Evolutionary conservation across 257 asterid species (phyloP), one percentile per base, ranked within the genome.

Genomic region (Jacaranda mimosifolia): DNA sequence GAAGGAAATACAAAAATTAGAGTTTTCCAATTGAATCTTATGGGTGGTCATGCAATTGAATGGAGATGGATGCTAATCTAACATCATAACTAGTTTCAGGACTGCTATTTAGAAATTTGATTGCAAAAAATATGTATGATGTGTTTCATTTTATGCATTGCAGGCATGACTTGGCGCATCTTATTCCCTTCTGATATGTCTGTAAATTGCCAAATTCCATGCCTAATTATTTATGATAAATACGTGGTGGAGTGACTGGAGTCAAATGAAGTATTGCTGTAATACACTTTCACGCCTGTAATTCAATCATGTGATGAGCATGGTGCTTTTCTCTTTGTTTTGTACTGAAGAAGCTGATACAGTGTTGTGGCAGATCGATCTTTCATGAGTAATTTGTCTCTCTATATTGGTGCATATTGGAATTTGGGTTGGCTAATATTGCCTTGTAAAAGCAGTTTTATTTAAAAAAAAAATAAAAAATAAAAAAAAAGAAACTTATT

Each of bases 261-360:
- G 35, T 49, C 46, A 26, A 35, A 68, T 26, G 46, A 48, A 68
- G 43, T n/a, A 68, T 21, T 26, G 59, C 9, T 13, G 53, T 49
- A 13, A 10, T 3, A 69, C 74, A 32, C 9, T 69, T 15, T 69
- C 19, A 11, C 14, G 19, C 35, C 48, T 69, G 8, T 19, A 55
- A 71, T 39, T 56, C 19, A n/a, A 35, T 55, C 39, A 56, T 14
- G 3, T 55, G 19, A 55, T 21, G 6, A 21, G 56, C 56, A 14
- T 57, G 13, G 21, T 57, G 56, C 58, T 57, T 56, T 56, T 42
- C 42, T 11, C 39, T 58, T 19, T 8, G 40, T 32, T 55, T 35
- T 56, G 26, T 21, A 56, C 77, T 40, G 40, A 38, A 32, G n/a
- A 73, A 59, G 17, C 19, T 59, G 59, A 56, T n/a, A 21, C 58